These are phyloP conservation scores for Draba incana DNA, from an alignment of 345 rosid genomes.

Conservation along the genomic window DNA sequence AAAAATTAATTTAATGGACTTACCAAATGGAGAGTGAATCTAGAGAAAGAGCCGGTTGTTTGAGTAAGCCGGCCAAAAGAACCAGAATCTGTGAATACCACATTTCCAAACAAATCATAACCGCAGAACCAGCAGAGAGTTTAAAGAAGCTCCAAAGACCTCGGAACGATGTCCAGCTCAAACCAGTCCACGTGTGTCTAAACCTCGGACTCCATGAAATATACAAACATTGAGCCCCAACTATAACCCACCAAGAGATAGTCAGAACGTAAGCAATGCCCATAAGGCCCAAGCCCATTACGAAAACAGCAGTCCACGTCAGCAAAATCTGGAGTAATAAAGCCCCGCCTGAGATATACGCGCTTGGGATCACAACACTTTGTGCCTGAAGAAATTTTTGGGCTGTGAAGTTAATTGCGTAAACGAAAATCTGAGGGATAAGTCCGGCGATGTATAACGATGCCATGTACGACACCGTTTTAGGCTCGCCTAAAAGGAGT, in stretches of 20 bases:
- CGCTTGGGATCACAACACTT: constrained; percentile 63
- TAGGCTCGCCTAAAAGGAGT: constrained; percentile 56
- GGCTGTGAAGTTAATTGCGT: constrained; percentile 67
- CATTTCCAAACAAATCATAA: constrained; percentile 84
- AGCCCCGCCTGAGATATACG: constrained; percentile 60
- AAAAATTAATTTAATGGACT: background rate
- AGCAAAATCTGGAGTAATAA: constrained; percentile 50
- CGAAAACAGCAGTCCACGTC: constrained; percentile 55
- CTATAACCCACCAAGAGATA: constrained; percentile 82
- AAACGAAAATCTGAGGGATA: constrained; percentile 74
- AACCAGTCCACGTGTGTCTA: constrained; percentile 67
- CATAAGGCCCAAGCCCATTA: constrained; percentile 48
- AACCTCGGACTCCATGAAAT: constrained; percentile 51
- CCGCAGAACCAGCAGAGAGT: constrained; percentile 73
- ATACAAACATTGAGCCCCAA: constrained; percentile 59
- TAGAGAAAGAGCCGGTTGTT: constrained; percentile 62
- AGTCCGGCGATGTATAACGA: constrained; percentile 62
- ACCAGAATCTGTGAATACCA: constrained; percentile 82
- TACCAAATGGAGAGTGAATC: constrained; percentile 83
- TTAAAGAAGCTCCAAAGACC: constrained; percentile 70
- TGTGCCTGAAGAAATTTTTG: constrained; percentile 73
- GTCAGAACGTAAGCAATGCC: constrained; percentile 72
- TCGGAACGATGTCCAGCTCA: constrained; percentile 55
- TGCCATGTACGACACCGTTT: constrained; percentile 54
- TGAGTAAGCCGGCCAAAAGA: constrained; percentile 72